phyloP scores from a whole-genome alignment of 2,329 filamentous ascomycete species.

The Microcera coccophila region DNA sequence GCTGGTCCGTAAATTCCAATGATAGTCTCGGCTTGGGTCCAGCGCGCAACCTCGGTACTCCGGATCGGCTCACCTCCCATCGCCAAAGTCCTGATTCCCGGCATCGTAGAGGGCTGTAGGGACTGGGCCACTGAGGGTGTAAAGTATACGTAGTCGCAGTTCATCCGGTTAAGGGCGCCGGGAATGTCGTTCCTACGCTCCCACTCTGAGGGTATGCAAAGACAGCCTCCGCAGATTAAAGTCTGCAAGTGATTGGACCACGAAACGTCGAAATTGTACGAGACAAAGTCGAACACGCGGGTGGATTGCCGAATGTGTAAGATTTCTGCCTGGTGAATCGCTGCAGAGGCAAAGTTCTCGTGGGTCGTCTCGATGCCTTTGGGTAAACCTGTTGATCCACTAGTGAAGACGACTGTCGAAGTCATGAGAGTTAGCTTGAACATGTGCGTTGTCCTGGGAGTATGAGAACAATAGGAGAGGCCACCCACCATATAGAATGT shows the following conservation, averaged over 20 bases:
- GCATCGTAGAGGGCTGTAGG: not conserved
- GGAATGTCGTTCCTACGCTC: constrained; percentile 2
- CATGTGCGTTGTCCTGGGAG: too few species aligned
- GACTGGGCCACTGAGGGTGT: constrained; percentile 5
- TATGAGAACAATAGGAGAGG: too few species aligned
- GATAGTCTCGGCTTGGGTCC: not conserved
- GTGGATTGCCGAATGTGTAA: too few species aligned
- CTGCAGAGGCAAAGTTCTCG: too few species aligned
- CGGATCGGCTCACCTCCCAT: constrained; percentile 2
- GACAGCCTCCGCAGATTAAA: constrained; percentile 3
- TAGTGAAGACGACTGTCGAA: too few species aligned
- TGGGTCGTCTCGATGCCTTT: too few species aligned
- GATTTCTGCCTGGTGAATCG: too few species aligned
- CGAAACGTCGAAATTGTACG: constrained; percentile 7
- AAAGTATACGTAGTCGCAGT: not conserved
- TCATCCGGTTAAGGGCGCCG: not conserved
- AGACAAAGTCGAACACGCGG: too few species aligned
- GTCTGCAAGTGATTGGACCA: constrained; percentile 1
- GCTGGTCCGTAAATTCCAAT: constrained; percentile 3
- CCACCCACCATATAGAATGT: too few species aligned
- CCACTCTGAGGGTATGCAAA: constrained; percentile 8
- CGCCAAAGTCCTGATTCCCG: not conserved
- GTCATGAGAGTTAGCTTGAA: too few species aligned
- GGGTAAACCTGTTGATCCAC: too few species aligned
- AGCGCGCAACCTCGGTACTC: not conserved